Evolutionary conservation across 768 basidiomycete species (phyloP), one percentile per base, ranked within the genome.

Genomic region (Auriculariales sp.): DNA sequence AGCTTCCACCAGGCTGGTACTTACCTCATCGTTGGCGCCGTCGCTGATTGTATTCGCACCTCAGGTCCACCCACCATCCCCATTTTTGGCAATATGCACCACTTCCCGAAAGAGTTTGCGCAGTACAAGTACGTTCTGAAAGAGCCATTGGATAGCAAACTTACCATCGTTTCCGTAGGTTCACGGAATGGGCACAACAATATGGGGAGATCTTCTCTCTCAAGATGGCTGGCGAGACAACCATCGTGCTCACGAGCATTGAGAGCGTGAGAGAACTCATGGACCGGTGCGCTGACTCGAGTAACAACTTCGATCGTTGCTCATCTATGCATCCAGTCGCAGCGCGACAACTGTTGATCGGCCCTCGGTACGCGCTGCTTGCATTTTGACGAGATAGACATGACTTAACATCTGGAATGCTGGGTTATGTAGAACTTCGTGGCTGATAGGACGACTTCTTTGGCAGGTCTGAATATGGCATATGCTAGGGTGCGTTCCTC

Each of bases 181-280:
- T 64, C 24, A 59, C 62, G 4, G 58, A 59, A 52, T 62, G 62
- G 62, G 58, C 62, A 1, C 49, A 53, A 15, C 24, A 47, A 28
- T 62, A 62, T 33, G 62, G 62, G 3, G 62, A 59, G 2, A 54
- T 64, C 28, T 59, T 59, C 50, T 61, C 59, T 27, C 50, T 61
- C 11, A 62, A 59, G 47, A 22, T 62, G 3, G 58, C 56, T 5
- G 46, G 57, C 28, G 53, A 52, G 0, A 59, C 58, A 7, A 55
- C 44, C 3, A 50, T 64, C 27, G 59, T 64, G n/a, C 46, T 64
- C 12, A 54, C 60, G 10, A 54, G 57, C 27, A 46, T 52, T 10
- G 45, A 51, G 3, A 53, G 53, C 15, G 59, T 62, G 10, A 57
- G 55, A 25, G 61, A 64, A 32, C 46, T 65, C 4, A 50, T 65